Evolutionary conservation across 23 red algal genomes (phyloP).

Genomic region (Cyanidioschyzon merolae): DNA sequence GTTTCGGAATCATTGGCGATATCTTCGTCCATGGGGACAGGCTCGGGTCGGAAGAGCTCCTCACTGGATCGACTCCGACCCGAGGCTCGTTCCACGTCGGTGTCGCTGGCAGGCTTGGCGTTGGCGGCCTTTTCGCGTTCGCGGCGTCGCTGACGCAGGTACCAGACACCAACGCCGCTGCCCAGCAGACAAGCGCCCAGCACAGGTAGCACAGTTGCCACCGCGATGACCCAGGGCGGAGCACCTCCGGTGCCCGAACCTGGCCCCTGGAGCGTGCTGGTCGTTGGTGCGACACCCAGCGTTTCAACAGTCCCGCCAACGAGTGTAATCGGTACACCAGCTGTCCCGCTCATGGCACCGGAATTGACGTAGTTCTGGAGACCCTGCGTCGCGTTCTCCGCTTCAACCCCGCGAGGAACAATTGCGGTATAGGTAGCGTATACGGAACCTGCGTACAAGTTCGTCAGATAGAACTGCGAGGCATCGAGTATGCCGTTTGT

Average conservation of each 20-base stretch:
- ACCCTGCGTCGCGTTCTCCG: not conserved
- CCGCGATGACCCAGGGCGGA: not conserved
- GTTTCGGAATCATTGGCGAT: not conserved
- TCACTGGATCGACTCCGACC: not conserved
- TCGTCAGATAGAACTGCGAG: conserved; percentile 6
- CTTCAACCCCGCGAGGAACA: not conserved
- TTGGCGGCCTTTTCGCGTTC: not conserved
- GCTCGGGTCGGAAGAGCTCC: not conserved
- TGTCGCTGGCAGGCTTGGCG: not conserved
- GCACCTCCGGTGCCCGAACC: not conserved
- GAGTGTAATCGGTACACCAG: not conserved
- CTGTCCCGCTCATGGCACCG: not conserved
- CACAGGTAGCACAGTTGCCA: not conserved
- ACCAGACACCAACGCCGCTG: not conserved
- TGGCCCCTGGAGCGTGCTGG: not conserved
- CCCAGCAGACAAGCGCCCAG: not conserved
- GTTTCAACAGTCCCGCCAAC: not conserved
- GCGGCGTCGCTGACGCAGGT: not conserved
- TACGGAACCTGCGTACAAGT: not conserved
- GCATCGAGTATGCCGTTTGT: not conserved
- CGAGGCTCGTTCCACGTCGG: not conserved
- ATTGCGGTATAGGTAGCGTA: conserved; percentile 4
- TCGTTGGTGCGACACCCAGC: not conserved
- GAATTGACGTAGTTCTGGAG: not conserved
- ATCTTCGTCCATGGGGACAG: conserved; percentile 7